Evolutionary conservation across 2,329 filamentous ascomycete genomes (phyloP).

Genomic region (Fusarium succisae): DNA sequence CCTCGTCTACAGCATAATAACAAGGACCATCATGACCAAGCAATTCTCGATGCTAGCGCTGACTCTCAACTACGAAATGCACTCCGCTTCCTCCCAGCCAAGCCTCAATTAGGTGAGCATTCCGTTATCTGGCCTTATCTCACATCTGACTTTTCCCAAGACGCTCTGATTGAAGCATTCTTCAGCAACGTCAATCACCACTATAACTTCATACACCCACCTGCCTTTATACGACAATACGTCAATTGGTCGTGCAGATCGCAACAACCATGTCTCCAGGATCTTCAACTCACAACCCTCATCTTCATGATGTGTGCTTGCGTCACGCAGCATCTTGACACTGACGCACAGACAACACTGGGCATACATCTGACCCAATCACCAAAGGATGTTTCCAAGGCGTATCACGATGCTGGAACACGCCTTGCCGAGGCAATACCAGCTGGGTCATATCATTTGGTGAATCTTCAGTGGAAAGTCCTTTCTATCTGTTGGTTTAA

Average conservation of each 20-base stretch:
- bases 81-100: neutral
- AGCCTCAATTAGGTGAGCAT: neutral
- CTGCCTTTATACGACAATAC: conserved; percentile 6
- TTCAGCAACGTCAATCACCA: conserved; percentile 21
- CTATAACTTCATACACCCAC: conserved; percentile 8
- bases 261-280: neutral
- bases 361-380: neutral
- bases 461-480: conserved; percentile 8
- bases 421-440: neutral
- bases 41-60: neutral
- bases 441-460: neutral
- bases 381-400: neutral
- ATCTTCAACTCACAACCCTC: conserved; percentile 6
- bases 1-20: neutral
- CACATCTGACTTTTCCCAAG: neutral
- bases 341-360: neutral
- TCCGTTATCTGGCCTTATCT: neutral
- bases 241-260: neutral
- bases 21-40: neutral
- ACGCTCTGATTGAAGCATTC: conserved; percentile 11
- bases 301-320: conserved; percentile 21
- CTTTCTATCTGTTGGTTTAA: conserved; percentile 14
- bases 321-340: neutral
- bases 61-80: neutral
- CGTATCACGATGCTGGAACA: neutral